Conservation (phyloP, 768 basidiomycete species). For the Pleurotus djamor region DNA sequence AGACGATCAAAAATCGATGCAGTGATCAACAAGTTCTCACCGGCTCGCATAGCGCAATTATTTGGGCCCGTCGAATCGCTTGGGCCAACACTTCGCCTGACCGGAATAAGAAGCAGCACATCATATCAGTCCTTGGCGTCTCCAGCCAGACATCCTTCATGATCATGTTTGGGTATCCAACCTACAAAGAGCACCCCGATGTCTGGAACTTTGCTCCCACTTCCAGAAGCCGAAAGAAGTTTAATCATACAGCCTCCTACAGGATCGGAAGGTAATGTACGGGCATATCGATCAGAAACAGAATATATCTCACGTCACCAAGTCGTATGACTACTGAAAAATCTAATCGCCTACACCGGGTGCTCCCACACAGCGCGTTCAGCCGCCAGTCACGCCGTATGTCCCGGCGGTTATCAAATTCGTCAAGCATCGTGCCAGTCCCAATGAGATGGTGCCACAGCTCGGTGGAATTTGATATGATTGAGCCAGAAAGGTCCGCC, state of each 20-base stretch:
- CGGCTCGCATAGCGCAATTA: background rate
- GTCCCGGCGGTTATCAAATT: constrained; percentile 7
- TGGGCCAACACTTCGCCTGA: background rate
- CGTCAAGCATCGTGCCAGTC: background rate
- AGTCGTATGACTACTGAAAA: background rate
- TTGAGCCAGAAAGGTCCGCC: constrained; percentile 1
- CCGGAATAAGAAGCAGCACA: background rate
- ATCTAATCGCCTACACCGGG: constrained; percentile 1
- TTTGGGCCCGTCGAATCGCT: background rate
- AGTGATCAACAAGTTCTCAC: background rate
- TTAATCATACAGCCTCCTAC: background rate
- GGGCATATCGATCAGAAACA: background rate
- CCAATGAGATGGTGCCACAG: background rate
- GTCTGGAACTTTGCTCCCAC: background rate
- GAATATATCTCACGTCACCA: background rate
- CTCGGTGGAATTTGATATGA: constrained; percentile 6
- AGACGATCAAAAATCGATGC: background rate
- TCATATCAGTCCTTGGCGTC: background rate
- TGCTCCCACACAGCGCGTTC: background rate
- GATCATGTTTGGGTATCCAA: background rate
- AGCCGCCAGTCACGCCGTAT: background rate
- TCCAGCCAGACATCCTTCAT: background rate
- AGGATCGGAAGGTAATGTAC: constrained; percentile 2
- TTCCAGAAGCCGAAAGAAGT: background rate
- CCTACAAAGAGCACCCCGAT: too few relatives aligned